These are phyloP conservation scores for Sarcomyxa edulis DNA, from an alignment of 768 basidiomycete species.

Conservation along the genomic window DNA sequence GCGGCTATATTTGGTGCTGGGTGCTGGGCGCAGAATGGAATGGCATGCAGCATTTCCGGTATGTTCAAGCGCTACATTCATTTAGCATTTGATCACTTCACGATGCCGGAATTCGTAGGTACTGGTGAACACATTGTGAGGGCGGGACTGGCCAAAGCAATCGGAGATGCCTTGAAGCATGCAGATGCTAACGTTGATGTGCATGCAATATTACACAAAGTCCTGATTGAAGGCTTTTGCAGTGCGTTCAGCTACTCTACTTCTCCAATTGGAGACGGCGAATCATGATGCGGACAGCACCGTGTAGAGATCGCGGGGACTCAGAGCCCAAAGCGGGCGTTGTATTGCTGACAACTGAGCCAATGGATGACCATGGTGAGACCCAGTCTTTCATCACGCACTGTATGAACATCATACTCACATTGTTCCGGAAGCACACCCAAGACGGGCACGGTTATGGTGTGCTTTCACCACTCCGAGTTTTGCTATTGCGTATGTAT, in stretches of 20 bases:
- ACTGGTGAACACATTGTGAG: slow-evolving; percentile 70
- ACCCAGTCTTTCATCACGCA: slow-evolving; percentile 9
- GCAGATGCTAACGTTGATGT: slow-evolving; percentile 35
- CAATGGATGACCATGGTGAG: slow-evolving; percentile 31
- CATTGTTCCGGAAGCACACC: neutral
- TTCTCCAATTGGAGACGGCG: neutral
- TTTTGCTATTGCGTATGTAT: slow-evolving; percentile 75
- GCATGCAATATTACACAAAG: slow-evolving; percentile 45
- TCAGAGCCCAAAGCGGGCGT: slow-evolving; percentile 53
- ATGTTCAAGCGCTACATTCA: slow-evolving; percentile 4
- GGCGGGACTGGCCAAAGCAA: slow-evolving; percentile 43
- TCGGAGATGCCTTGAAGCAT: slow-evolving; percentile 36
- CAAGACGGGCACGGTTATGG: slow-evolving; percentile 59
- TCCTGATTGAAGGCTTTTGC: slow-evolving; percentile 45
- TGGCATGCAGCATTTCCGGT: slow-evolving; percentile 75
- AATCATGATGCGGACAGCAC: slow-evolving; percentile 20
- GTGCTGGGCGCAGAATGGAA: slow-evolving; percentile 61
- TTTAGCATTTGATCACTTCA: slow-evolving; percentile 3
- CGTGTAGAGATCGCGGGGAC: slow-evolving; percentile 32
- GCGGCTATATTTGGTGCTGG: slow-evolving; percentile 72
- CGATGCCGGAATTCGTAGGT: slow-evolving; percentile 31
- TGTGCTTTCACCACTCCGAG: slow-evolving; percentile 80
- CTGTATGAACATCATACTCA: slow-evolving; percentile 1
- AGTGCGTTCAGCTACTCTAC: slow-evolving; percentile 27
- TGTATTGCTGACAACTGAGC: slow-evolving; percentile 54